Base-by-base conservation (phyloP, 169 alveolate genomes). In the Babesia bigemina region DNA sequence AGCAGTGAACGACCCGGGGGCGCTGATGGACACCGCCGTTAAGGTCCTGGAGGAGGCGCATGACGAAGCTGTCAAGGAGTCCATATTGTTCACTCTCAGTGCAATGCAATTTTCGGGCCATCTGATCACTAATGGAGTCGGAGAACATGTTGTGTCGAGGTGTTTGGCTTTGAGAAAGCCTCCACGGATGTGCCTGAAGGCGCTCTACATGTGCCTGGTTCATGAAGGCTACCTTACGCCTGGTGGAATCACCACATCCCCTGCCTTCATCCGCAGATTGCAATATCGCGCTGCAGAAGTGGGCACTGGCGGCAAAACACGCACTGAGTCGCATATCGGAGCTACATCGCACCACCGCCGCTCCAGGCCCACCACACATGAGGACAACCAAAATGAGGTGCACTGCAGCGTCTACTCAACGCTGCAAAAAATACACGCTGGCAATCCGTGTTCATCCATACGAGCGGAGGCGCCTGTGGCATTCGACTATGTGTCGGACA, bases 351-450 rank as follows among this genome's bases (percentile, higher is more conserved):
- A 33, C 39, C 39, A 33, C 39, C 39, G 39, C 39, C 39, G 39
- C 39, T 33, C 39, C 39, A 33, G 10, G 39, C 39, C 39, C 39
- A 33, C 39, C 6, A 4, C 57, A 36, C 8, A 36, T 1, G 58
- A 21, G 1, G 76, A 10, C 49, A 62, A 60, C 45, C 26, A 24
- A n/a, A 71, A 71, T 22, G 29, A 63, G 47, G 39, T 71, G 42
- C 81, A 71, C 14, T 17, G 50, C 9, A 71, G 81, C 63, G 71
- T 71, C 3, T 58, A 71, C 26, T 13, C 66, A n/a, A 71, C 81
- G 26, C 14, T 70, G 29, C 58, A 33, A 11, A 70, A 70, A 56
- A 42, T 16, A 26, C 29, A 16, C 4, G 44, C 10, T 12, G 50
- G 50, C 17, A 29, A 36, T 2, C 19, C 14, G 14, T 2, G 26